Percentiles rank a stretch among this genome's conserved stretches.
Conservation (phyloP, 805 yeast genomes). For the Teunomyces cretensis region DNA sequence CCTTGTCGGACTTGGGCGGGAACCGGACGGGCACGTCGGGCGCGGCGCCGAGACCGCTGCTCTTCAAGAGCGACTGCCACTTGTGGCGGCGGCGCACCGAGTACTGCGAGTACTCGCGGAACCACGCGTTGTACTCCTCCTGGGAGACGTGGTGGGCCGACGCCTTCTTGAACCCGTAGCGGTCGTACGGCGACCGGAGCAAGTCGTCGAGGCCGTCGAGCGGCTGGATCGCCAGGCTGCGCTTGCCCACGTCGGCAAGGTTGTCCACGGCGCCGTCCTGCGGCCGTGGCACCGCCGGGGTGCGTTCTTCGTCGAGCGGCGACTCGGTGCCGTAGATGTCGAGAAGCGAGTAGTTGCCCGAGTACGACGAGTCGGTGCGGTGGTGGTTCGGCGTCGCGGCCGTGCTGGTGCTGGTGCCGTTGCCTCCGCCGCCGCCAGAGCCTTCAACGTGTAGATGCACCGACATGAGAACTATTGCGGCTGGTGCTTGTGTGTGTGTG, state of each 20-base stretch:
- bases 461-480: too few species aligned
- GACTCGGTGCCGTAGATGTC: slow-evolving; percentile 34
- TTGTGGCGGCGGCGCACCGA: slow-evolving; percentile 65
- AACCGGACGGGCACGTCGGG: slow-evolving; percentile 64
- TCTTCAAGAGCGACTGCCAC: slow-evolving; percentile 70
- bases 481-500: too few species aligned
- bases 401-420: not conserved
- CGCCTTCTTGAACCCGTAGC: slow-evolving; percentile 84
- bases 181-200: slow-evolving; percentile 40
- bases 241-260: not conserved
- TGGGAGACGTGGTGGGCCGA: slow-evolving; percentile 50
- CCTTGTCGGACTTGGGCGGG: slow-evolving; percentile 75
- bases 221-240: not conserved
- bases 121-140: slow-evolving; percentile 72
- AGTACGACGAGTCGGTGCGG: slow-evolving; percentile 30
- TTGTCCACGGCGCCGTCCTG: too few species aligned
- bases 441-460: too few species aligned
- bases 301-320: slow-evolving; percentile 7
- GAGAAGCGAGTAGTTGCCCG: slow-evolving; percentile 37
- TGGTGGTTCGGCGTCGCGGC: slow-evolving; percentile 22
- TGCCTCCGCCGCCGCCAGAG: too few species aligned
- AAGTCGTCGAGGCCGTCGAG: slow-evolving; percentile 2
- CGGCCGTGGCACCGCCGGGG: too few species aligned
- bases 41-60: slow-evolving; percentile 55
- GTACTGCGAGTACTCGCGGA: slow-evolving; percentile 63